Base-by-base conservation (phyloP, 2,329 filamentous ascomycete genomes). In the Microcera coccophila region DNA sequence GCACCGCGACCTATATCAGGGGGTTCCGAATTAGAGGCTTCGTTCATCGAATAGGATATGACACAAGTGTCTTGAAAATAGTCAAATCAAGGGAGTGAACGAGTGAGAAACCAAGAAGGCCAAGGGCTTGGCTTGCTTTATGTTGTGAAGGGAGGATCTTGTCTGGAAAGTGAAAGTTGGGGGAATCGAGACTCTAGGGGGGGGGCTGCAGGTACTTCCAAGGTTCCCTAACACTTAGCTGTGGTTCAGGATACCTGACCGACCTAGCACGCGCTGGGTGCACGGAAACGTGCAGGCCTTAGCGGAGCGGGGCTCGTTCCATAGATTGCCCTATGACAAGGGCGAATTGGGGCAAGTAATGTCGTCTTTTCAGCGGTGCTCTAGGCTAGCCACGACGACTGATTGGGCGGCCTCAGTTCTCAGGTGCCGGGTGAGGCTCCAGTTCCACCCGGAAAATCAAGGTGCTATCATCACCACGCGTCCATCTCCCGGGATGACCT, bases 11-110 rank as follows among this genome's bases (percentile, higher is more conserved):
- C 71, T 78, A 70, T 70, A 64, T 71, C 69, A 64, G 73, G 70
- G 61, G 70, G 64, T 53, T 75, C 70, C 67, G 74, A 65, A 32
- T n/a, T 32, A 54, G 70, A 77, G 68, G 68, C 67, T 74, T 79
- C 68, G 75, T 78, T 81, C 78, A 82, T 82, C 77, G 78, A 81
- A 71, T 59, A 67, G 69, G 53, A 38, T 47, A 54, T 48, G 32
- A 39, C 37, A 40, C 48, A 39, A 29, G 21, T 33, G 28, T 31
- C n/a, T 38, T 24, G 19, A 11, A 31, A 9, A n/a, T n/a, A 29
- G 32, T 20, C 31, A 33, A 37, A 63, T 57, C 47, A 54, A 54
- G 39, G 34, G 44, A 44, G 17, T 16, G 36, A 32, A 38, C 41
- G 41, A 41, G 44, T 48, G 44, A 42, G 43, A 48, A 22, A 19